A percentile compares a stretch with the other conserved stretches of the same genome.
Conservation (phyloP, 2,329 filamentous ascomycete species). For the Curvularia sp. region DNA sequence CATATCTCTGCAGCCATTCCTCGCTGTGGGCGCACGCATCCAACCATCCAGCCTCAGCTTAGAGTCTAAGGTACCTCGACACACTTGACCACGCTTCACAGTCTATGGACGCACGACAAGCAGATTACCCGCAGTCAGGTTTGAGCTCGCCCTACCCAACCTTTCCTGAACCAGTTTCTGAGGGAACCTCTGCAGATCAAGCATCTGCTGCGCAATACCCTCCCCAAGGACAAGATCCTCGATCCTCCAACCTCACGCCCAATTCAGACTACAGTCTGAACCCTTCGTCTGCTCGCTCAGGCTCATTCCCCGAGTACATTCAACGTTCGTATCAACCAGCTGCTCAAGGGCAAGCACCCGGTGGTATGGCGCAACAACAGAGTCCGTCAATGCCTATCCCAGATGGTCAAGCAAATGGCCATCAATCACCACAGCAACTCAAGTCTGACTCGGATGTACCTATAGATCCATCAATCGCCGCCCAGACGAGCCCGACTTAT, state of each 20-base stretch:
- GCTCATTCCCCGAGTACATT: slow-evolving; percentile 86
- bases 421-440: slow-evolving; percentile 70
- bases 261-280: slow-evolving; percentile 88
- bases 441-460: slow-evolving; percentile 97
- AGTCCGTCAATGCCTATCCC: slow-evolving; percentile 93
- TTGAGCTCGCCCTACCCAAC: slow-evolving; percentile 63
- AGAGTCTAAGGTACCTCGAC: slow-evolving; percentile 43
- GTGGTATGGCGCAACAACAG: slow-evolving; percentile 98
- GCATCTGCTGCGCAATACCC: slow-evolving; percentile 90
- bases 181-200: slow-evolving; percentile 86
- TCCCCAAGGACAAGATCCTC: slow-evolving; percentile 77
- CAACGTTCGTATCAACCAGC: slow-evolving; percentile 80
- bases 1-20: slow-evolving; percentile 59
- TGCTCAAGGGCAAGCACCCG: slow-evolving; percentile 75
- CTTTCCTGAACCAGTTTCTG: slow-evolving; percentile 73
- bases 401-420: slow-evolving; percentile 76
- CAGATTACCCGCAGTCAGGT: slow-evolving; percentile 63
- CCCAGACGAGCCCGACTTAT: slow-evolving; percentile 90
- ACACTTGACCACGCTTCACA: slow-evolving; percentile 45
- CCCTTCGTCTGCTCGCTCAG: slow-evolving; percentile 77
- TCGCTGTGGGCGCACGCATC: slow-evolving; percentile 50
- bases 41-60: slow-evolving; percentile 48
- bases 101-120: slow-evolving; percentile 63
- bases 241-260: slow-evolving; percentile 78
- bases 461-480: slow-evolving; percentile 98